A percentile compares a stretch with the other conserved stretches of the same genome.
These are phyloP conservation scores for Sporisorium sorghi DNA, from an alignment of 1,284 basidiomycete genomes.

Conservation along the genomic window DNA sequence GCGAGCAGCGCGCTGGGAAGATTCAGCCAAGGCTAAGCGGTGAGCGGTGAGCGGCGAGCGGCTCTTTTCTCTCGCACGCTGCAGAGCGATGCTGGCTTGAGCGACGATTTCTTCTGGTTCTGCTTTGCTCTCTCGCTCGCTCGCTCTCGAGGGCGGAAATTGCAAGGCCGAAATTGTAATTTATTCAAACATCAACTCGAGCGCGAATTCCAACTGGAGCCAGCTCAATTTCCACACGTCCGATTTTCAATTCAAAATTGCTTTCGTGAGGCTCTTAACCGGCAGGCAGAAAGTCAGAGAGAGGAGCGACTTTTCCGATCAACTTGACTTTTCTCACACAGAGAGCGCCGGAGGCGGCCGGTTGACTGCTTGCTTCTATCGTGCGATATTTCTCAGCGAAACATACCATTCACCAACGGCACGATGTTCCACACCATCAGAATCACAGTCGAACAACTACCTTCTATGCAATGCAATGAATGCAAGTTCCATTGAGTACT, in stretches of 20 bases:
- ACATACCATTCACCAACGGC: too few relatives aligned
- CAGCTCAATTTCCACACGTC: not conserved
- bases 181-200: too few relatives aligned
- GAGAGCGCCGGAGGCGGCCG: slow-evolving; percentile 18
- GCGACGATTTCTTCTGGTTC: slow-evolving; percentile 26
- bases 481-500: not conserved
- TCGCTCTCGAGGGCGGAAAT: not conserved
- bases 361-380: slow-evolving; percentile 15
- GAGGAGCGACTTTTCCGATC: slow-evolving; percentile 22
- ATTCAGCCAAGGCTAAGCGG: not conserved
- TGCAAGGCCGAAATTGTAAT: too few relatives aligned
- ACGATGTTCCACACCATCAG: too few relatives aligned
- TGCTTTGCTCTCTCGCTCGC: not conserved
- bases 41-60: too few relatives aligned
- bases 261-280: too few relatives aligned
- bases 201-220: too few relatives aligned
- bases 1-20: slow-evolving; percentile 19
- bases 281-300: not conserved
- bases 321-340: slow-evolving; percentile 2
- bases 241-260: slow-evolving; percentile 7
- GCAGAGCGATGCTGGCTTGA: slow-evolving; percentile 21
- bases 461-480: not conserved
- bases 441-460: too few relatives aligned
- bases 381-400: slow-evolving; percentile 36
- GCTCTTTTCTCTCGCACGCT: slow-evolving; percentile 35